Conservation (phyloP, 768 basidiomycete genomes). For the Mycena kentingensis region DNA sequence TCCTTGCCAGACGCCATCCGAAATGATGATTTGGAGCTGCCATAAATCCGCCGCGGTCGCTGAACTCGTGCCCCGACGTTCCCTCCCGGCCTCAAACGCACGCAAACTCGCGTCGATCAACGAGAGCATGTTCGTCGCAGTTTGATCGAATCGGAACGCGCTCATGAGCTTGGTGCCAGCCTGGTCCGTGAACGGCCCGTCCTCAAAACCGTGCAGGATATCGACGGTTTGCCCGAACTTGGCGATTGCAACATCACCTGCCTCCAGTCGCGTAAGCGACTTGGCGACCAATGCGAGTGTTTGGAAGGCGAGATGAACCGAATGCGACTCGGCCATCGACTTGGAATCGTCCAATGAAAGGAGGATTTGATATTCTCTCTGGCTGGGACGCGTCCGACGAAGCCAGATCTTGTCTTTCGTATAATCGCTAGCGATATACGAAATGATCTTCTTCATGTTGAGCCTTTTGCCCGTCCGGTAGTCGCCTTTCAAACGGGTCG, state of each 20-base stretch:
- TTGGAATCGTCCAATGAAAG: conserved; percentile 94
- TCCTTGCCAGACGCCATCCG: conserved; percentile 84
- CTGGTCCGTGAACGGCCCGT: conserved; percentile 77
- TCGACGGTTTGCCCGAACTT: conserved; percentile 89
- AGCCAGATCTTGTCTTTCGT: conserved; percentile 99
- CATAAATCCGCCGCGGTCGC: conserved; percentile 81
- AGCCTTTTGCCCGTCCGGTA: conserved; percentile 96
- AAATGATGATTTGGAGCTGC: conserved; percentile 98
- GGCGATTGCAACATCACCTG: conserved; percentile 91
- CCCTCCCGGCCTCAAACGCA: conserved; percentile 76
- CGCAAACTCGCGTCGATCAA: conserved; percentile 79
- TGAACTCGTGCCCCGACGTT: conserved; percentile 59
- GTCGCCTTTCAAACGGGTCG: conserved; percentile 93
- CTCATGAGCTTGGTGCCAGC: conserved; percentile 79
- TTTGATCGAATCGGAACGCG: conserved; percentile 88
- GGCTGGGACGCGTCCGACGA: conserved; percentile 88
- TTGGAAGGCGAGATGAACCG: conserved; percentile 91
- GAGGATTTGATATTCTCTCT: conserved; percentile 93
- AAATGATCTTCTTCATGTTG: conserved; percentile 98
- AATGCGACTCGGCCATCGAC: conserved; percentile 93
- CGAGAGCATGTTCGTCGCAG: conserved; percentile 81
- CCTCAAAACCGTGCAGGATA: conserved; percentile 83
- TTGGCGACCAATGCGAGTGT: conserved; percentile 90
- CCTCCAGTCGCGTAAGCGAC: conserved; percentile 88
- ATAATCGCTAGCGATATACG: conserved; percentile 97